These are phyloP conservation scores for Mycena maculata DNA, from an alignment of 768 basidiomycete genomes.

Conservation along the genomic window DNA sequence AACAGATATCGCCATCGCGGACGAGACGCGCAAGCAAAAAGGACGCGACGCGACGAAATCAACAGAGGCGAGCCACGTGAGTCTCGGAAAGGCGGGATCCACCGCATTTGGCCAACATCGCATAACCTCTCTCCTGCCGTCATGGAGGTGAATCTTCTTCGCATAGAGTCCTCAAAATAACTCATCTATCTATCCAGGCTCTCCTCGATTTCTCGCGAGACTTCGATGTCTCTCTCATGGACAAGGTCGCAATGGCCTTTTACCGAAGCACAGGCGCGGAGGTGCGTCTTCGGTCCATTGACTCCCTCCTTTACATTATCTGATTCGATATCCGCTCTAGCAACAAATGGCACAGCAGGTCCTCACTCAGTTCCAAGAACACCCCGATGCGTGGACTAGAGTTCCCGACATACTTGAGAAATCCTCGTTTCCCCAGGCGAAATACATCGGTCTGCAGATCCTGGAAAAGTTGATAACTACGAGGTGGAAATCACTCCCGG, in stretches of 20 bases:
- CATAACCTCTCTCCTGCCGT: constrained; percentile 35
- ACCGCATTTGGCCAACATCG: too few species aligned
- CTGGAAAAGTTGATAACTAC: constrained; percentile 95
- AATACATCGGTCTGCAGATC: constrained; percentile 98
- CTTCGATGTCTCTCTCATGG: constrained; percentile 92
- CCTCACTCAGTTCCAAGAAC: constrained; percentile 91
- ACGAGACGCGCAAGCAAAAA: background rate
- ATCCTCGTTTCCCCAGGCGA: constrained; percentile 87
- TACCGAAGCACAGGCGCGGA: constrained; percentile 88
- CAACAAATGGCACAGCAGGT: constrained; percentile 96
- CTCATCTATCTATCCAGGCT: constrained; percentile 61
- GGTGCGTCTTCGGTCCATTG: constrained; percentile 57
- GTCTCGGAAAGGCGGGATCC: too few species aligned
- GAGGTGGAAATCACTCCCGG: constrained; percentile 95
- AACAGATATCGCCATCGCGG: constrained; percentile 56
- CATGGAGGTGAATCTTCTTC: constrained; percentile 60
- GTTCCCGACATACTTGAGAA: constrained; percentile 94
- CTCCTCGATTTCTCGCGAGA: constrained; percentile 94
- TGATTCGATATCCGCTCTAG: constrained; percentile 58
- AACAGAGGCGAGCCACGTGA: too few species aligned
- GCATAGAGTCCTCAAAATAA: constrained; percentile 19
- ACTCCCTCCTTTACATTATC: constrained; percentile 24
- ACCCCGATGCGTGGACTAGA: constrained; percentile 96
- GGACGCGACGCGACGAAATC: constrained; percentile 27
- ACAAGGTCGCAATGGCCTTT: constrained; percentile 93